Percentiles rank a stretch among this genome's conserved stretches.
Evolutionary conservation across 106 monocot genomes (phyloP).

Genomic region (Amphibolis antarctica): DNA sequence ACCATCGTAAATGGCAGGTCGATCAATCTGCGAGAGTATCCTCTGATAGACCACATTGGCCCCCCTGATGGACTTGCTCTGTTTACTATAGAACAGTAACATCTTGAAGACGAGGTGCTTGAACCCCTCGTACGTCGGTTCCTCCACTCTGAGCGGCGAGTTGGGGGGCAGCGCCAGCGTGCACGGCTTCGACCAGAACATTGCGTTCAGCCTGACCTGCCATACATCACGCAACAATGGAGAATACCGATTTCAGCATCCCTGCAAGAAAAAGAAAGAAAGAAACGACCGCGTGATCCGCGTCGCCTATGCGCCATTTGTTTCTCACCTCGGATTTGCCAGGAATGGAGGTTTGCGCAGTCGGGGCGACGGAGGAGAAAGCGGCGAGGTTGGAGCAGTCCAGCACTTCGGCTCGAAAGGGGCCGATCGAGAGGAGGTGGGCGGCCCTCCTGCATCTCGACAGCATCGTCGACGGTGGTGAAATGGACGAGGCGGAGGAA

Average conservation of each 20-base stretch:
- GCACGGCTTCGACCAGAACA: constrained; percentile 83
- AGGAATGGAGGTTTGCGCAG: background rate
- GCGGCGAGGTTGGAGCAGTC: constrained; percentile 1
- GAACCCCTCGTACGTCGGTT: constrained; percentile 69
- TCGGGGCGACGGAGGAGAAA: background rate
- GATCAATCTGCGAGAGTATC: constrained; percentile 66
- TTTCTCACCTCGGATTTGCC: constrained; percentile 6
- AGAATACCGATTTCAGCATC: background rate
- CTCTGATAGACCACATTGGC: constrained; percentile 77
- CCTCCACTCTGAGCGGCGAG: constrained; percentile 70
- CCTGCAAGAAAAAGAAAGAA: too few relatives aligned
- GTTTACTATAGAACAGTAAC: constrained; percentile 79
- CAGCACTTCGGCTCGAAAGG: background rate
- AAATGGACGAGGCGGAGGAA: too few relatives aligned
- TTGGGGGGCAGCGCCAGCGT: constrained; percentile 61
- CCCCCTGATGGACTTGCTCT: constrained; percentile 83
- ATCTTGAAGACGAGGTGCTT: constrained; percentile 50
- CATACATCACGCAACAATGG: constrained; percentile 1
- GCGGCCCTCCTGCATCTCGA: constrained; percentile 7
- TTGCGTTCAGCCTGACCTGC: constrained; percentile 52
- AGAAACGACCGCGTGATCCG: background rate
- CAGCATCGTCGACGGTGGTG: background rate
- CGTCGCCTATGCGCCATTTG: background rate
- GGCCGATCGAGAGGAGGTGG: background rate
- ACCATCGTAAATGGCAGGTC: constrained; percentile 85